Percentiles rank a stretch among this genome's conserved stretches.
Conservation (phyloP, 139 green algal genomes). For the Chlorella sp. region DNA sequence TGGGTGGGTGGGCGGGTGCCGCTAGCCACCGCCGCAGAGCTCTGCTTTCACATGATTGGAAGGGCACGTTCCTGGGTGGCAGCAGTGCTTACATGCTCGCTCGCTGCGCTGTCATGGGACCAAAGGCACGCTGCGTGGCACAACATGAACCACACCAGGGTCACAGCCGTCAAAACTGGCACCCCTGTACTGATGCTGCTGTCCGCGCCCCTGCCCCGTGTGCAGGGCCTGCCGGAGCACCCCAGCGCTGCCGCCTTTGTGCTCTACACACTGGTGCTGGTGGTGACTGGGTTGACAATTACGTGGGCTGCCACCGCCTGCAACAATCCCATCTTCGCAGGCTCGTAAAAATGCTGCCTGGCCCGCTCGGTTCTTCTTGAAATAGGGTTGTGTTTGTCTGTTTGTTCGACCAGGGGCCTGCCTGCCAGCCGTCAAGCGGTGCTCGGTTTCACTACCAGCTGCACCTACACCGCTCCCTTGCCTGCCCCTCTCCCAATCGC, state of each 20-base stretch:
- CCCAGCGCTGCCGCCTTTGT: neutral
- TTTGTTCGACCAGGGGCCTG: too few relatives aligned
- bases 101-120: too few relatives aligned
- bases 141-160: too few relatives aligned
- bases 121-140: too few relatives aligned
- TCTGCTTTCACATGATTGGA: too few relatives aligned
- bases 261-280: constrained; percentile 44
- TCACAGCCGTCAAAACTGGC: neutral
- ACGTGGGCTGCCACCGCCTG: constrained; percentile 58
- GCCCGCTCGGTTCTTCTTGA: too few relatives aligned
- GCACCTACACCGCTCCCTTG: neutral
- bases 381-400: too few relatives aligned
- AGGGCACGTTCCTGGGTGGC: neutral
- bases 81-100: neutral
- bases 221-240: constrained; percentile 11
- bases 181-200: neutral
- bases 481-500: neutral
- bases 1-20: too few relatives aligned
- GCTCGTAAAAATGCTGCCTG: neutral
- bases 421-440: too few relatives aligned
- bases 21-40: too few relatives aligned
- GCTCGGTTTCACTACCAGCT: too few relatives aligned
- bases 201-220: neutral
- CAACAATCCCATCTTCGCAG: constrained; percentile 75
- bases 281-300: constrained; percentile 49